Conservation (phyloP, 306 rosid species). For the Herpetospermum pedunculosum region DNA sequence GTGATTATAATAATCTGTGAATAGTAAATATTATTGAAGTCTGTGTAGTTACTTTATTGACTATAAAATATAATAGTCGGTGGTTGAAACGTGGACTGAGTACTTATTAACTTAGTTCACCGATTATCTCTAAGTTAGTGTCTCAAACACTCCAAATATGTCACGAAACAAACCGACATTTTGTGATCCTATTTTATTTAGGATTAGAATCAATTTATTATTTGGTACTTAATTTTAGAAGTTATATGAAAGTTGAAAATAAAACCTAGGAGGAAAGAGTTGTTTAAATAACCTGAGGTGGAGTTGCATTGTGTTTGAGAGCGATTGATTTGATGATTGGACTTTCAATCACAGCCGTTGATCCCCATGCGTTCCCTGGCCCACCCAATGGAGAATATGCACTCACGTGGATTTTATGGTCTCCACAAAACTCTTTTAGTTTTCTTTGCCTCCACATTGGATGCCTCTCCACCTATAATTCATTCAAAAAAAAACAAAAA, state of each 20-base stretch:
- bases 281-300: slow-evolving; percentile 48
- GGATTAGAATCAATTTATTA: too few species aligned
- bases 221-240: neutral
- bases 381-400: slow-evolving; percentile 91
- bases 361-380: slow-evolving; percentile 91
- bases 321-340: slow-evolving; percentile 59
- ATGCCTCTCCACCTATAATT: slow-evolving; percentile 75
- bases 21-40: too few species aligned
- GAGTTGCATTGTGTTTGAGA: slow-evolving; percentile 40
- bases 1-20: too few species aligned
- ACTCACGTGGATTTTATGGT: slow-evolving; percentile 60
- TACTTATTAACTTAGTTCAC: too few species aligned
- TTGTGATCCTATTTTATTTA: neutral
- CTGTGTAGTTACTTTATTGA: too few species aligned
- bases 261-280: neutral
- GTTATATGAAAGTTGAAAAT: neutral
- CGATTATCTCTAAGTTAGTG: too few species aligned
- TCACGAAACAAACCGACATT: neutral
- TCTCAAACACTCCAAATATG: too few species aligned
- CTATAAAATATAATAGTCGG: too few species aligned
- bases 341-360: slow-evolving; percentile 51
- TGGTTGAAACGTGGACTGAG: too few species aligned
- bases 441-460: slow-evolving; percentile 79
- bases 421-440: slow-evolving; percentile 46
- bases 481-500: neutral